Conservation (phyloP, 345 rosid genomes). For the Moringa oleifera region DNA sequence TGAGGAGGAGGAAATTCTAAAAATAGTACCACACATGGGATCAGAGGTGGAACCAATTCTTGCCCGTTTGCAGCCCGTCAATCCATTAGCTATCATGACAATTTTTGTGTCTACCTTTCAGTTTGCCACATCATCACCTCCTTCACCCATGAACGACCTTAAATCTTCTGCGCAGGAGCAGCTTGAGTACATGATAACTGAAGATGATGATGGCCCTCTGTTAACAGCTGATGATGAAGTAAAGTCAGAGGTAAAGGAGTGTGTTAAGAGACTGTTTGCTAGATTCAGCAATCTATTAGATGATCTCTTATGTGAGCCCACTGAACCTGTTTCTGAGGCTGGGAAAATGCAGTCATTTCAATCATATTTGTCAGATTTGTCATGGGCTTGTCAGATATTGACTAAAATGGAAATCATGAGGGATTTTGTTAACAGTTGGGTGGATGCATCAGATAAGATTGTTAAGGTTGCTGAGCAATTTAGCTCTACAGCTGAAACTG, state of each 20-base stretch:
- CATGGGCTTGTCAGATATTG: slow-evolving; percentile 68
- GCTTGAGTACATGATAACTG: slow-evolving; percentile 81
- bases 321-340: slow-evolving; percentile 23
- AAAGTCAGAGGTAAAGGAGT: slow-evolving; percentile 58
- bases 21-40: slow-evolving; percentile 62
- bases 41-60: slow-evolving; percentile 58
- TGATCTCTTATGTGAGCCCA: slow-evolving; percentile 25
- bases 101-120: slow-evolving; percentile 58
- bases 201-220: slow-evolving; percentile 85
- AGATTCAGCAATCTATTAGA: slow-evolving; percentile 52
- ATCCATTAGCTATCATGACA: slow-evolving; percentile 38
- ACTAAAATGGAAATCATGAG: slow-evolving; percentile 71
- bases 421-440: slow-evolving; percentile 69
- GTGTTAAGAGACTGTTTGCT: slow-evolving; percentile 39
- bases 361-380: slow-evolving; percentile 52
- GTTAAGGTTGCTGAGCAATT: slow-evolving; percentile 34
- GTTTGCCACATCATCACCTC: slow-evolving; percentile 69
- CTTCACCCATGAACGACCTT: slow-evolving; percentile 42
- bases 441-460: slow-evolving; percentile 65
- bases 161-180: slow-evolving; percentile 79
- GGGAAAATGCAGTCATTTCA: slow-evolving; percentile 32
- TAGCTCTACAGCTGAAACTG: slow-evolving; percentile 26
- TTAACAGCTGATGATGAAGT: slow-evolving; percentile 50
- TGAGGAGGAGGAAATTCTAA: slow-evolving; percentile 83
- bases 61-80: slow-evolving; percentile 79